Conservation (phyloP, 768 basidiomycete genomes). For the Boletus speciosus region DNA sequence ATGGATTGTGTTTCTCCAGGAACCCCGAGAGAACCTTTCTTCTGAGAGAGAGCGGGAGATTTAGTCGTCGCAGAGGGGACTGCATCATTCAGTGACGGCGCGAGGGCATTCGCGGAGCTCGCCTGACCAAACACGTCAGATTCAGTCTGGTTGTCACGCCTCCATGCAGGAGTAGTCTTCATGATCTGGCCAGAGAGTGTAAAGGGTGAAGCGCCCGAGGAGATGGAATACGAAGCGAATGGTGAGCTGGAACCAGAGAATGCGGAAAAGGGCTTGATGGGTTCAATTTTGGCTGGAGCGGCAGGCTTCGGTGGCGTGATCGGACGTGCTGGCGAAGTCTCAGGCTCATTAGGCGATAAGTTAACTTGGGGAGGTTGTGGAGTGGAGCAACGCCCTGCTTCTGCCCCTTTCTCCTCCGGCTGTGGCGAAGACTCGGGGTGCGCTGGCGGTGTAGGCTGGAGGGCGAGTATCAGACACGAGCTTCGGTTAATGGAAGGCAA, state of each 20-base stretch:
- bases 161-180: conserved; percentile 27
- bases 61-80: background rate
- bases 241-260: conserved; percentile 37
- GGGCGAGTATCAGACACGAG: conserved; percentile 8
- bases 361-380: conserved; percentile 5
- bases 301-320: conserved; percentile 13
- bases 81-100: conserved; percentile 21
- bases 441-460: conserved; percentile 11
- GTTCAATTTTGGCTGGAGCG: conserved; percentile 2
- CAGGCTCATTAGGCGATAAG: conserved; percentile 7
- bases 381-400: conserved; percentile 8
- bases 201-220: conserved; percentile 25
- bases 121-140: conserved; percentile 10
- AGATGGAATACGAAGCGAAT: conserved; percentile 30
- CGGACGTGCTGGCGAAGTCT: conserved; percentile 6
- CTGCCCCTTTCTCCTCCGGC: conserved; percentile 10
- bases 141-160: conserved; percentile 6
- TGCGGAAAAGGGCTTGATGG: conserved; percentile 36
- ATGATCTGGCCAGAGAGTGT: conserved; percentile 11
- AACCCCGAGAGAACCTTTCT: background rate
- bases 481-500: background rate
- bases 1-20: background rate
- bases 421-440: background rate
- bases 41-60: background rate
- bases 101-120: conserved; percentile 6